phyloP scores from a whole-genome alignment of 2,329 filamentous ascomycete genomes.

The Exophiala phaeomuriformis region DNA sequence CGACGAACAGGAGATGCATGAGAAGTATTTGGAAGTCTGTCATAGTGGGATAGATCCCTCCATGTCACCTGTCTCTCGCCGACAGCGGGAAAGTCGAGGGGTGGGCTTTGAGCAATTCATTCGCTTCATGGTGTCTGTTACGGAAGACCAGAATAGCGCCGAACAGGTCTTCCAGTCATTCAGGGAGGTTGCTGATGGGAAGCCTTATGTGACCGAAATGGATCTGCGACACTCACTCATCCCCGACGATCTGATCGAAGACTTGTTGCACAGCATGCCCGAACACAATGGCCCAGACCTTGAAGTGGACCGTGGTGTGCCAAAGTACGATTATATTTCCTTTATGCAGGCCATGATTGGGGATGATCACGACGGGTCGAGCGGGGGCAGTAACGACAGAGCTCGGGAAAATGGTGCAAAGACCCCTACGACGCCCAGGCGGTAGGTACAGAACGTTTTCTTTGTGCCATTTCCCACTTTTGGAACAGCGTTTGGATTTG shows the following conservation, averaged over 20 bases:
- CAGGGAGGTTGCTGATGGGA: constrained; percentile 93
- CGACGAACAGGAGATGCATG: constrained; percentile 96
- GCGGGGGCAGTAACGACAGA: constrained; percentile 3
- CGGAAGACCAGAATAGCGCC: constrained; percentile 96
- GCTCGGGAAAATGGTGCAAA: constrained; percentile 16
- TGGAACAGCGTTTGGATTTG: constrained; percentile 1
- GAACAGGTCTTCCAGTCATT: constrained; percentile 99
- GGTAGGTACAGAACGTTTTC: not conserved
- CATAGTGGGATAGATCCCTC: constrained; percentile 34
- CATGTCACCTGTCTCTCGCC: constrained; percentile 26
- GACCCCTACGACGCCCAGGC: constrained; percentile 18
- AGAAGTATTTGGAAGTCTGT: constrained; percentile 84
- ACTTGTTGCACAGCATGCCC: constrained; percentile 81
- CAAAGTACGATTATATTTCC: constrained; percentile 91
- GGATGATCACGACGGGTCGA: constrained; percentile 25
- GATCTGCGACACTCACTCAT: constrained; percentile 91
- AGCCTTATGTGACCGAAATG: constrained; percentile 97
- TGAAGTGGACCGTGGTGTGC: constrained; percentile 71
- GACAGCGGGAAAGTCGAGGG: constrained; percentile 39
- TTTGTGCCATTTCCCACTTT: not conserved
- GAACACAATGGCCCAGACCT: constrained; percentile 75
- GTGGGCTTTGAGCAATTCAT: constrained; percentile 99
- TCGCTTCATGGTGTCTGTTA: constrained; percentile 98
- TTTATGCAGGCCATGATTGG: constrained; percentile 88
- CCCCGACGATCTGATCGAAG: constrained; percentile 93